Evolutionary conservation across 2,329 filamentous ascomycete species (phyloP), one percentile per base, ranked within the genome.

Genomic region (Talaromyces verruculosus): DNA sequence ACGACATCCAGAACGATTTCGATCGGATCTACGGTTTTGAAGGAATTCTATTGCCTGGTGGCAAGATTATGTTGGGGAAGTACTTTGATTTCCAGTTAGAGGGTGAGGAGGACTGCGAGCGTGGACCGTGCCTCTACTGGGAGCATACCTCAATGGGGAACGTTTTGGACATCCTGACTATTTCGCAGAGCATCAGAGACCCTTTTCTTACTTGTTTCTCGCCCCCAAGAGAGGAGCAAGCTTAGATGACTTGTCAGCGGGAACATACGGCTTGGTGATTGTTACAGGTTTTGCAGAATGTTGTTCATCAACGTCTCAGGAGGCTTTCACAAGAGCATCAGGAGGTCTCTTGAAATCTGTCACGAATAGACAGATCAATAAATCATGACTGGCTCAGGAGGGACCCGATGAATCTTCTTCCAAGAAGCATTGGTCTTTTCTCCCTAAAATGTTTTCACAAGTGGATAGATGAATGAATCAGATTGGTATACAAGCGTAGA

Each of bases 21-120:
- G 65, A 71, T 19, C 78, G 77, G 68, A 72, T 79, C 1, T 81
- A 79, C 72, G 79, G 74, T 3, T 85, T 84, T 65, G 82, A 85
- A 70, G 83, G 80, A 0, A 72, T 80, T 25, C 73, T 85, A 13
- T 67, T 83, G 4, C 83, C 83, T 2, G 81, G 82, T 4, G 78
- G 78, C 1, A 76, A 77, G 30, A 77, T 84, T 45, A 82, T 84
- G 72, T 61, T 84, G 61, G 83, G 83, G 11, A 74, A 80, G 30
- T 88, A 84, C 83, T 25, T 73, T 15, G 72, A 78, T 63, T 47
- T 76, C 66, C 57, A 70, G 41, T 58, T 68, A 33, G 71, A 64
- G 72, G 19, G 66, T 49, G 10, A 69, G 47, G 25, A 69, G 62
- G 11, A 66, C 58, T 22, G 41, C n/a, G 35, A 49, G 41, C 59